Evolutionary conservation across 1,139 yeast genomes (phyloP).

Genomic region (Pichia sp.): DNA sequence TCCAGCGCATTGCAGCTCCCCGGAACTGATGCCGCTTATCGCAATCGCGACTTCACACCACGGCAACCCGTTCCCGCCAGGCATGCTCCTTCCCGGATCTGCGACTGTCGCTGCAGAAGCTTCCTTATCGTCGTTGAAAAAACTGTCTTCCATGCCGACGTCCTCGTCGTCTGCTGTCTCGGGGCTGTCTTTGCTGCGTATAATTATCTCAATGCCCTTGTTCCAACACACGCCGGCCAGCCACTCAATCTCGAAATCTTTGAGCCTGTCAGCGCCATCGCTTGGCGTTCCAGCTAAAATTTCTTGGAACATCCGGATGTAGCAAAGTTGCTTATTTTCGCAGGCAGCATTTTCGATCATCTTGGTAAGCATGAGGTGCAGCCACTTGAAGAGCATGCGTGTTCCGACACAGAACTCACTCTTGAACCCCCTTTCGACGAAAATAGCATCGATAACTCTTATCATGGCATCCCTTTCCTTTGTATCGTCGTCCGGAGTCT

Average conservation of each 20-base stretch:
- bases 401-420: background rate
- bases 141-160: slow-evolving; percentile 1
- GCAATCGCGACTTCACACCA: slow-evolving; percentile 8
- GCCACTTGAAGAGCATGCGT: slow-evolving; percentile 7
- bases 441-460: background rate
- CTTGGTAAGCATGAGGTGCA: slow-evolving; percentile 1
- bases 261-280: slow-evolving; percentile 4
- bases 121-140: background rate
- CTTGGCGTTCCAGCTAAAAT: background rate
- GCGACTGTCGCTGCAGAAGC: background rate
- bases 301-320: background rate
- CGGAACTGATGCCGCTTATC: background rate
- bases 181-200: slow-evolving; percentile 1
- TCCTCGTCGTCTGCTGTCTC: background rate
- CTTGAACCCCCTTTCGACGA: slow-evolving; percentile 6
- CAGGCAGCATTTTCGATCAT: background rate
- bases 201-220: slow-evolving; percentile 21
- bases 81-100: background rate
- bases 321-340: background rate
- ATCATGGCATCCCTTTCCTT: background rate
- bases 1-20: background rate
- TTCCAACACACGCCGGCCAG: slow-evolving; percentile 28
- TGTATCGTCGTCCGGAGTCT: background rate
- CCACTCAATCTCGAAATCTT: slow-evolving; percentile 27
- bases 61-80: background rate